Evolutionary conservation across 2,329 filamentous ascomycete genomes (phyloP), one percentile per base, ranked within the genome.

Genomic region (Diplocarpon rosae): DNA sequence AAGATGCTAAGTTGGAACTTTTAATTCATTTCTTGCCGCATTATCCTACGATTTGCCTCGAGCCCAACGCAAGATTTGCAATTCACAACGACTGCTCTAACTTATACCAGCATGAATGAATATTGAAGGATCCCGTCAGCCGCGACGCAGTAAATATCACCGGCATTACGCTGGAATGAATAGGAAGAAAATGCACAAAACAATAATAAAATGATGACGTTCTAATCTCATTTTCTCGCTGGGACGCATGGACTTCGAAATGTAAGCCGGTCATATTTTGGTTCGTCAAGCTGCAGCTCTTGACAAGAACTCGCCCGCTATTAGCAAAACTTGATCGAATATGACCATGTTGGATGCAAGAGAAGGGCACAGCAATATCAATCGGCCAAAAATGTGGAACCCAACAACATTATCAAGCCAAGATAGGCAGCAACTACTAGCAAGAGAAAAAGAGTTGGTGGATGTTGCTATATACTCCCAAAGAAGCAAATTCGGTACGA

Each of bases 211-310:
- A 36, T 14, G 3, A 29, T 35, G 13, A 42, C n/a, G 14, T 20
- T 15, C 16, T 14, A 20, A 20, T 4, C 16, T n/a, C 16, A 28
- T 29, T 32, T 13, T 36, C 34, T 31, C n/a, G 17, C 20, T 16
- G 39, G 35, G 28, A 11, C 14, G 24, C 31, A 36, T 17, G 32
- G 17, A 20, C 20, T 35, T 28, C 3, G n/a, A 36, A 35, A 17
- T 31, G 32, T 36, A 20, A 36, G 39, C 20, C 29, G 17, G 13
- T 17, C 24, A 12, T 29, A 30, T n/a, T 29, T 7, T 42, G 39
- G 32, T 42, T 42, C 39, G 39, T 15, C 39, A 42, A n/a, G 14
- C 32, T 36, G n/a, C 39, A 36, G 17, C 8, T 35, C 24, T 42
- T 29, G 29, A 32, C 32, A 36, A 32, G 31, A 42, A 17, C 20